phyloP scores from a whole-genome alignment of 2,329 filamentous ascomycete species.

The Coleophoma crateriformis region DNA sequence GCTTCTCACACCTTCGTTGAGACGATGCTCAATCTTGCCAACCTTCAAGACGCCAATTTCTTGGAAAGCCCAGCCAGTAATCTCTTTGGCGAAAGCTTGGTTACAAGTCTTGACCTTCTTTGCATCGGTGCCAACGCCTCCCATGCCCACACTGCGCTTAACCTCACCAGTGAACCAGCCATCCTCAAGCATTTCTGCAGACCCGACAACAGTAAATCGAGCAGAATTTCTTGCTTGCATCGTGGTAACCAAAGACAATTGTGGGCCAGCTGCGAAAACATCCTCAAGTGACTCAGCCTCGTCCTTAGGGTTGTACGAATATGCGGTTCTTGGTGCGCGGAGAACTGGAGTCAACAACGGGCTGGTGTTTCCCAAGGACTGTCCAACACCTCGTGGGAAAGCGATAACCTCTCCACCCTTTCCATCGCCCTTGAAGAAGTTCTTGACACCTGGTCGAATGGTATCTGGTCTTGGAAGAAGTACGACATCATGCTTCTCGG shows the following conservation, averaged over 20 bases:
- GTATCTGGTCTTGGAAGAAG: slow-evolving; percentile 65
- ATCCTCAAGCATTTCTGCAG: slow-evolving; percentile 81
- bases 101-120: slow-evolving; percentile 62
- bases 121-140: slow-evolving; percentile 40
- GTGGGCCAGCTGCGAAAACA: slow-evolving; percentile 75
- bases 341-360: slow-evolving; percentile 77
- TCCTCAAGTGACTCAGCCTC: slow-evolving; percentile 70
- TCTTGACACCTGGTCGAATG: slow-evolving; percentile 63
- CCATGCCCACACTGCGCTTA: slow-evolving; percentile 37
- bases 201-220: slow-evolving; percentile 78
- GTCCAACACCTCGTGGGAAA: slow-evolving; percentile 76
- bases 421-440: slow-evolving; percentile 66
- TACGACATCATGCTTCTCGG: slow-evolving; percentile 84
- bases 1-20: slow-evolving; percentile 47
- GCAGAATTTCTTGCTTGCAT: slow-evolving; percentile 93
- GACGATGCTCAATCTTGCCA: slow-evolving; percentile 74
- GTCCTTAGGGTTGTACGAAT: slow-evolving; percentile 92
- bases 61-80: slow-evolving; percentile 95
- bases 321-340: slow-evolving; percentile 77
- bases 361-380: slow-evolving; percentile 70
- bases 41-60: slow-evolving; percentile 87
- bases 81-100: slow-evolving; percentile 74
- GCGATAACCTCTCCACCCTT: slow-evolving; percentile 56
- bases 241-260: slow-evolving; percentile 78
- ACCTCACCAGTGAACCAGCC: slow-evolving; percentile 83